phyloP scores from a whole-genome alignment of 78 protist species.

The Protostelium mycophagum region DNA sequence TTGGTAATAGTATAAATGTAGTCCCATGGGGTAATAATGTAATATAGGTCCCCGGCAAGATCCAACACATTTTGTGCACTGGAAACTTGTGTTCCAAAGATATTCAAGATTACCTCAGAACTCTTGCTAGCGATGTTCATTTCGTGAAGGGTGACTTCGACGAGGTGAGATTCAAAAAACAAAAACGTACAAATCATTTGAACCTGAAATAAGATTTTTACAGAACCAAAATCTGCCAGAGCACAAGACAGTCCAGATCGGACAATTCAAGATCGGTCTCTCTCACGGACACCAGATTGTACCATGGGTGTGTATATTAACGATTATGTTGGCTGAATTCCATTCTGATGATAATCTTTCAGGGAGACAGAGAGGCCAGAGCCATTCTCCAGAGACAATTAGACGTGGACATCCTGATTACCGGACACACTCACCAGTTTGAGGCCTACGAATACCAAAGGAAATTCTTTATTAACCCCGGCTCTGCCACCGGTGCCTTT shows the following conservation, averaged over 20 bases:
- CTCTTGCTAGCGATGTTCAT: conserved; percentile 91
- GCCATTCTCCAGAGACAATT: conserved; percentile 90
- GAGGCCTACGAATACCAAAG: conserved; percentile 75
- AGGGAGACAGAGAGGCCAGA: conserved; percentile 85
- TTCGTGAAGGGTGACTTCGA: conserved; percentile 92
- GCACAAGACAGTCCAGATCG: conserved; percentile 81
- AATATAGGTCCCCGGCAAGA: conserved; percentile 91
- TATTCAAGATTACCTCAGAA: conserved; percentile 78
- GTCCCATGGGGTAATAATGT: neutral
- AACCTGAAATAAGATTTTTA: neutral
- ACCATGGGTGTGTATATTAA: conserved; percentile 68
- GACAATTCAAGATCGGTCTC: conserved; percentile 93
- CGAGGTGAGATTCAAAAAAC: conserved; percentile 52
- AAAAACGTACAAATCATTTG: neutral
- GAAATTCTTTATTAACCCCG: conserved; percentile 95
- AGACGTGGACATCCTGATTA: conserved; percentile 94
- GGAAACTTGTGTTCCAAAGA: conserved; percentile 92
- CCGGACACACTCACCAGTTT: conserved; percentile 91
- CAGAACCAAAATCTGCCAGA: conserved; percentile 64
- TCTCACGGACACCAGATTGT: conserved; percentile 98
- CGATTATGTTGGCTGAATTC: no score
- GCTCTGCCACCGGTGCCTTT: conserved; percentile 97
- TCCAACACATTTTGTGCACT: conserved; percentile 93
- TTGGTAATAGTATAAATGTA: conserved; percentile 47
- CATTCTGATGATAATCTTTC: no score